Evolutionary conservation across 805 yeast species (phyloP).

Genomic region (Kodamaea leandrae): DNA sequence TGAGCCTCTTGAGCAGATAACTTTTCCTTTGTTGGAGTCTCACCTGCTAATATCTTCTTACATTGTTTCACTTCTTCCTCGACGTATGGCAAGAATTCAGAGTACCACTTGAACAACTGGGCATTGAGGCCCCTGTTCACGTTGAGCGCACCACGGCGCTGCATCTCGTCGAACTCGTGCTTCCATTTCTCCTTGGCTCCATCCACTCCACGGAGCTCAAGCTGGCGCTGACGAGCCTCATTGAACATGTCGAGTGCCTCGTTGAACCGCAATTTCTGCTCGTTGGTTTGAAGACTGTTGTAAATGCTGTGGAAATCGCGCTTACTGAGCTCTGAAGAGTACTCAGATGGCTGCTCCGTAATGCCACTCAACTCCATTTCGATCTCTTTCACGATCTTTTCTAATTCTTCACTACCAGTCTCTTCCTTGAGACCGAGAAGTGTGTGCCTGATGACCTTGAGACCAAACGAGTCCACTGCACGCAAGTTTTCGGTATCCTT

Average conservation of each 20-base stretch:
- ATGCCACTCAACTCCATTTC: slow-evolving; percentile 25
- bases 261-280: slow-evolving; percentile 53
- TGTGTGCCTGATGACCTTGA: slow-evolving; percentile 75
- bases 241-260: slow-evolving; percentile 66
- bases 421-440: slow-evolving; percentile 45
- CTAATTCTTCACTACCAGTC: slow-evolving; percentile 19
- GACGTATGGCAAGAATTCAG: slow-evolving; percentile 66
- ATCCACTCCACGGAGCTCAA: slow-evolving; percentile 78
- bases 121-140: slow-evolving; percentile 64
- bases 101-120: slow-evolving; percentile 82
- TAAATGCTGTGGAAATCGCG: slow-evolving; percentile 70
- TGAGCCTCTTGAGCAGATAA: slow-evolving; percentile 20
- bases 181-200: slow-evolving; percentile 91
- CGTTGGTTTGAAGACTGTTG: slow-evolving; percentile 45
- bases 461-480: slow-evolving; percentile 74
- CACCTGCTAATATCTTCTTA: slow-evolving; percentile 38
- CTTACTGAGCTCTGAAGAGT: slow-evolving; percentile 34
- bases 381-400: slow-evolving; percentile 26
- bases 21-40: slow-evolving; percentile 14
- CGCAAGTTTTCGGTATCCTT: slow-evolving; percentile 55
- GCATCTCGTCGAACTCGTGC: slow-evolving; percentile 68
- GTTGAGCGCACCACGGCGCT: slow-evolving; percentile 54
- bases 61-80: slow-evolving; percentile 63
- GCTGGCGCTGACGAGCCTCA: slow-evolving; percentile 66
- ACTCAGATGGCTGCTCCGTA: slow-evolving; percentile 27